These are phyloP conservation scores for Eutrema japonicum DNA, from an alignment of 345 rosid genomes.

Conservation along the genomic window DNA sequence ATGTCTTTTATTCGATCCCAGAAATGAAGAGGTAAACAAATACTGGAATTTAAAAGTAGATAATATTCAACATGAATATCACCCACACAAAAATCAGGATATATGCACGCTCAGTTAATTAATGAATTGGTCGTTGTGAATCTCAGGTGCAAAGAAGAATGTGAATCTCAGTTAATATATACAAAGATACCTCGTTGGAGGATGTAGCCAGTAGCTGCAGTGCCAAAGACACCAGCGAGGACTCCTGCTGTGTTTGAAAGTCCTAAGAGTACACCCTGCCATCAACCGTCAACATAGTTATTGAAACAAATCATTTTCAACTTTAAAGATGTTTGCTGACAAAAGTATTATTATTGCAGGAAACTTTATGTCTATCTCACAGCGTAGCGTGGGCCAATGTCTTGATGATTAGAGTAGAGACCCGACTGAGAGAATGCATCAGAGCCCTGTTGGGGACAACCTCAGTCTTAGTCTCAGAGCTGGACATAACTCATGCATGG, in stretches of 20 bases:
- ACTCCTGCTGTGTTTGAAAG: conserved; percentile 95
- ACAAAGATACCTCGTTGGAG: conserved; percentile 70
- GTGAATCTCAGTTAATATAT: not conserved
- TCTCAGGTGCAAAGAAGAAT: not conserved
- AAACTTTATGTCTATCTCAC: conserved; percentile 53
- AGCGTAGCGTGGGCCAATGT: conserved; percentile 94
- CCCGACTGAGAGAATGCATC: conserved; percentile 99
- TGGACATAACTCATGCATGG: conserved; percentile 14
- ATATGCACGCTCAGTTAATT: not conserved
- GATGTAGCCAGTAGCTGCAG: conserved; percentile 94
- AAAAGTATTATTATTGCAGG: not conserved
- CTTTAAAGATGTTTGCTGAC: conserved; percentile 1
- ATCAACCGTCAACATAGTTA: conserved; percentile 28
- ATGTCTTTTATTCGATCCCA: not conserved
- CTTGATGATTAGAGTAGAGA: conserved; percentile 97
- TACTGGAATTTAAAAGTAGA: not conserved
- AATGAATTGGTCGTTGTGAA: not conserved
- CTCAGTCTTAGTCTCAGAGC: conserved; percentile 32
- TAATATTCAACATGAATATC: not conserved
- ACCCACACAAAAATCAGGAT: not conserved
- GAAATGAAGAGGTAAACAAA: not conserved
- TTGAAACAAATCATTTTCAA: conserved; percentile 26
- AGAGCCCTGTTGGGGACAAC: conserved; percentile 66
- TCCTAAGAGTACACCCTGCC: conserved; percentile 90
- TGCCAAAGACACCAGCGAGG: conserved; percentile 94